Percentiles rank a stretch among this genome's conserved stretches.
phyloP scores from a whole-genome alignment of 2,329 filamentous ascomycete species.

The Metarhizium robertsii region DNA sequence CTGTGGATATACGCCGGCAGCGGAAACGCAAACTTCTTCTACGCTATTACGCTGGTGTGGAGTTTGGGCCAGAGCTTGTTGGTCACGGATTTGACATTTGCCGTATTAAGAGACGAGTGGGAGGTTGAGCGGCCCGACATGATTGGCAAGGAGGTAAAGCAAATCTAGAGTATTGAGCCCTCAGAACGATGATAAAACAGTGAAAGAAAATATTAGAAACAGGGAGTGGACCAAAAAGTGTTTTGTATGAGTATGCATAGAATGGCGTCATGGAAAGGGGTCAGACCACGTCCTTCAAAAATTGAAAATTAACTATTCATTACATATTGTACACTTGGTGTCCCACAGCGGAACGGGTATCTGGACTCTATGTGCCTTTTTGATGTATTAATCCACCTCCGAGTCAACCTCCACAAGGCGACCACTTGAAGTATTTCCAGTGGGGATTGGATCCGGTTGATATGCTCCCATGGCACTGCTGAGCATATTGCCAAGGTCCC shows the following conservation, averaged over 20 bases:
- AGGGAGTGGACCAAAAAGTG: no score
- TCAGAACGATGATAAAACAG: not conserved
- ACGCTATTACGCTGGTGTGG: constrained; percentile 98
- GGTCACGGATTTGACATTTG: constrained; percentile 80
- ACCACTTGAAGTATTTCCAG: constrained; percentile 12
- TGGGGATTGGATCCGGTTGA: constrained; percentile 8
- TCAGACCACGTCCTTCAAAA: not conserved
- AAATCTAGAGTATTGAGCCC: constrained; percentile 48
- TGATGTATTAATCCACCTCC: constrained; percentile 21
- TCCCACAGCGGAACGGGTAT: constrained; percentile 7
- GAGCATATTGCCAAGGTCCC: constrained; percentile 38
- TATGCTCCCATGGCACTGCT: constrained; percentile 22
- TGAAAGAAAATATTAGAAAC: not conserved
- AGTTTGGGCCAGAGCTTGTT: constrained; percentile 81
- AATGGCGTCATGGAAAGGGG: not conserved
- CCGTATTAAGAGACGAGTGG: constrained; percentile 84
- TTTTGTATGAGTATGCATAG: not conserved
- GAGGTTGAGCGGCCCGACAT: constrained; percentile 86
- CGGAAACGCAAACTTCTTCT: constrained; percentile 98
- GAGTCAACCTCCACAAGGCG: constrained; percentile 25
- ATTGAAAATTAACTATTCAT: not conserved
- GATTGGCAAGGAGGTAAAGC: constrained; percentile 76
- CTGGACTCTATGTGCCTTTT: not conserved
- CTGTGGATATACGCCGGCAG: constrained; percentile 97
- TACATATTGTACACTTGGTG: not conserved